Percentiles rank a stretch among this genome's conserved stretches.
Conservation (phyloP, 148 eudicot genomes). For the Vaccinium macrocarpon region DNA sequence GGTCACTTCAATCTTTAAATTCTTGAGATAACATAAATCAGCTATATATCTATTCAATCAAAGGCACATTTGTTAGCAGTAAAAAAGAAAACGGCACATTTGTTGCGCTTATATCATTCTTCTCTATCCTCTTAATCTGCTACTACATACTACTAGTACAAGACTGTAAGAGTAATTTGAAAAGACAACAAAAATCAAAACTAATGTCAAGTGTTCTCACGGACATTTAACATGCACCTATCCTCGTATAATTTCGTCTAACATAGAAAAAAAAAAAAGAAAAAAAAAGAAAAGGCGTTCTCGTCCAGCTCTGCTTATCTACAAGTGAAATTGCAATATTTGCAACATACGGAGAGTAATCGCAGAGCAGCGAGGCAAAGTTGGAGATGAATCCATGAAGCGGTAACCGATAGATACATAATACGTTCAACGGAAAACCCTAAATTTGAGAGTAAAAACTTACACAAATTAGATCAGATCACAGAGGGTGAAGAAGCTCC, state of each 20-base stretch:
- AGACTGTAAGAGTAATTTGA: not conserved
- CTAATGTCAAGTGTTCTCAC: not conserved
- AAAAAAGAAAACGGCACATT: too few species aligned
- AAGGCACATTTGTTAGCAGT: not conserved
- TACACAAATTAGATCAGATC: not conserved
- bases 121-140: not conserved
- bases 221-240: not conserved
- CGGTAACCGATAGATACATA: not conserved
- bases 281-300: not conserved
- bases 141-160: too few species aligned
- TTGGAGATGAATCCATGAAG: not conserved
- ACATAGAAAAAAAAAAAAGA: not conserved
- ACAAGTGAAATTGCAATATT: not conserved
- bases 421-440: too few species aligned
- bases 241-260: not conserved
- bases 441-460: not conserved
- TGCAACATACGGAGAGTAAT: not conserved
- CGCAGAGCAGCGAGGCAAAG: not conserved
- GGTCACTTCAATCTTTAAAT: not conserved
- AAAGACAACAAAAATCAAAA: not conserved
- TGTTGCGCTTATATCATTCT: not conserved
- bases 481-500: not conserved
- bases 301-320: not conserved
- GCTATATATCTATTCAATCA: not conserved
- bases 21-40: not conserved